Conservation (phyloP, 495 filamentous ascomycete species). For the Talaromyces wortmannii region DNA sequence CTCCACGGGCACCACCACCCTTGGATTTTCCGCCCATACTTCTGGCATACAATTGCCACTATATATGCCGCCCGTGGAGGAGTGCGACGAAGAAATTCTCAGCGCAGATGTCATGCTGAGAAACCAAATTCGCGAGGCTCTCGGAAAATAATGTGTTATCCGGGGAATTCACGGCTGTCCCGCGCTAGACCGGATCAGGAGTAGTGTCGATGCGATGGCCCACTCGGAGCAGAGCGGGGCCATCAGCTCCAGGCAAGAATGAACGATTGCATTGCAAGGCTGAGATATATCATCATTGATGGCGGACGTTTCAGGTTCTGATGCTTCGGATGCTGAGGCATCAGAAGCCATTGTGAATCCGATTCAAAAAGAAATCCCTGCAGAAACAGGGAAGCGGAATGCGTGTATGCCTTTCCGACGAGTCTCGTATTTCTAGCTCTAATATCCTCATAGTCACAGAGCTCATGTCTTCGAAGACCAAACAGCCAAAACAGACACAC, state of each 20-base stretch:
- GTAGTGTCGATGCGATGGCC: background rate
- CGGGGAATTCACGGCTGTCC: conserved; percentile 11
- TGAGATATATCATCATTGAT: background rate
- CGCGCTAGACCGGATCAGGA: conserved; percentile 29
- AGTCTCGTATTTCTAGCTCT: background rate
- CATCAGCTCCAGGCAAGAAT: background rate
- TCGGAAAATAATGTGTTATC: background rate
- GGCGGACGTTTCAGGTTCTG: background rate
- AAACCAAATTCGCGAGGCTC: background rate
- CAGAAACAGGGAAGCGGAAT: conserved; percentile 30
- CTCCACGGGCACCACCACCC: conserved; percentile 29
- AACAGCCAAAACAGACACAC: conserved; percentile 28
- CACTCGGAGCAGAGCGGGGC: background rate
- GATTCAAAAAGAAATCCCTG: background rate
- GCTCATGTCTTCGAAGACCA: conserved; percentile 58
- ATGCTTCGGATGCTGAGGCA: conserved; percentile 1
- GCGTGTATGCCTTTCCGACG: conserved; percentile 23
- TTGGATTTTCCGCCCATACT: conserved; percentile 39
- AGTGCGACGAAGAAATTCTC: background rate
- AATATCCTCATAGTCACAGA: conserved; percentile 46
- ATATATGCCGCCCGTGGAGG: conserved; percentile 16
- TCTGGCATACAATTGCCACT: conserved; percentile 2
- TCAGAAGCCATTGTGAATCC: background rate
- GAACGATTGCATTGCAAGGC: background rate
- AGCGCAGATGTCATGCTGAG: background rate